These are phyloP conservation scores for Candida adriatica DNA, from an alignment of 805 yeast species.

Conservation along the genomic window DNA sequence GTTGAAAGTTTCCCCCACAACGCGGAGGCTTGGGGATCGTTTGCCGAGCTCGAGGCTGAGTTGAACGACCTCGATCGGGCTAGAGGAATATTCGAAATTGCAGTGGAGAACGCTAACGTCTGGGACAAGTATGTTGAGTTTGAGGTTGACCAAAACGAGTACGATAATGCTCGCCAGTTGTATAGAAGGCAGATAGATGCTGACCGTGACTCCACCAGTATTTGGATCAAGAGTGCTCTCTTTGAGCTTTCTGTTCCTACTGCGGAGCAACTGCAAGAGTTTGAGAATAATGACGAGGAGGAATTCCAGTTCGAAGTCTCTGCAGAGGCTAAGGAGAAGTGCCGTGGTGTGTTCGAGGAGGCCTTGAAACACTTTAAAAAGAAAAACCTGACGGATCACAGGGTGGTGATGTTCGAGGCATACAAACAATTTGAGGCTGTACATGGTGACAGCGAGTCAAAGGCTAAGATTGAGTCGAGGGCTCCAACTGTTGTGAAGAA, in stretches of 20 bases:
- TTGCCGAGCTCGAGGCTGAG: slow-evolving; percentile 59
- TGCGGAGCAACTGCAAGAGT: slow-evolving; percentile 37
- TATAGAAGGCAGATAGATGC: slow-evolving; percentile 34
- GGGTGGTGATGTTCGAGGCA: slow-evolving; percentile 52
- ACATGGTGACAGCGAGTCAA: slow-evolving; percentile 45
- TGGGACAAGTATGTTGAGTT: slow-evolving; percentile 45
- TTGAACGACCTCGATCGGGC: slow-evolving; percentile 66
- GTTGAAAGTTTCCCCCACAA: slow-evolving; percentile 40
- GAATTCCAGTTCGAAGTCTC: slow-evolving; percentile 45
- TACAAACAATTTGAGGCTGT: slow-evolving; percentile 55
- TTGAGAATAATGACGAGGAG: slow-evolving; percentile 34
- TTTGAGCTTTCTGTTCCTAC: slow-evolving; percentile 67
- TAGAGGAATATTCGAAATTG: slow-evolving; percentile 54
- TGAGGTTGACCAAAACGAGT: slow-evolving; percentile 55
- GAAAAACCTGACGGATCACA: slow-evolving; percentile 30
- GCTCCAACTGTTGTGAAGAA: slow-evolving; percentile 49
- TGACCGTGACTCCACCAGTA: slow-evolving; percentile 28
- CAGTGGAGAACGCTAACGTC: slow-evolving; percentile 24
- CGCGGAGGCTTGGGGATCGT: slow-evolving; percentile 49
- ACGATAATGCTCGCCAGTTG: slow-evolving; percentile 45
- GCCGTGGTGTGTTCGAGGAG: slow-evolving; percentile 50
- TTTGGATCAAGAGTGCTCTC: slow-evolving; percentile 63
- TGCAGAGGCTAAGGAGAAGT: slow-evolving; percentile 41
- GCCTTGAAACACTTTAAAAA: slow-evolving; percentile 42
- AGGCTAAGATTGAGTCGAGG: slow-evolving; percentile 33